phyloP scores from a whole-genome alignment of 75 land plant species.

The Pseudotsuga menziesii region DNA sequence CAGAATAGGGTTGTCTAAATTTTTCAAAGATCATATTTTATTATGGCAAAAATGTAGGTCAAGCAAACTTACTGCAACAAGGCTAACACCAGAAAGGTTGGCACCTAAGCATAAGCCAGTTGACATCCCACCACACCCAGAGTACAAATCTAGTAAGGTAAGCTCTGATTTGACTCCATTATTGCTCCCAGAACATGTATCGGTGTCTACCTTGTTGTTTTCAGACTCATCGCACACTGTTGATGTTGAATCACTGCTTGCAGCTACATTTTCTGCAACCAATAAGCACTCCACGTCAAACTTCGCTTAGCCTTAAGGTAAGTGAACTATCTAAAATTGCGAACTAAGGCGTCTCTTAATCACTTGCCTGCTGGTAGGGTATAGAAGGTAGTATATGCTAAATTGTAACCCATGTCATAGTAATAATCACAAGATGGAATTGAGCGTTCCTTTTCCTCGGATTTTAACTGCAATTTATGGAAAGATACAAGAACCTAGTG shows the following conservation, averaged over 20 bases:
- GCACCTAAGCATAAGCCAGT: slow-evolving; percentile 87
- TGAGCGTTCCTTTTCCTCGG: slow-evolving; percentile 13
- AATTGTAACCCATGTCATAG: slow-evolving; percentile 84
- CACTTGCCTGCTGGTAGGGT: slow-evolving; percentile 43
- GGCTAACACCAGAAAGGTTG: slow-evolving; percentile 50
- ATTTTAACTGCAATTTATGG: slow-evolving; percentile 24
- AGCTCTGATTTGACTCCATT: slow-evolving; percentile 27
- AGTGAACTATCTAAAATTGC: neutral
- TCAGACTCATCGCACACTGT: slow-evolving; percentile 23
- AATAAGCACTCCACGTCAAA: neutral
- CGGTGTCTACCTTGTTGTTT: slow-evolving; percentile 4
- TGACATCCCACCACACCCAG: slow-evolving; percentile 99
- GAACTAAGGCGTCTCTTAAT: no score
- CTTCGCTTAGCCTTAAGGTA: neutral
- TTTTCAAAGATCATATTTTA: neutral
- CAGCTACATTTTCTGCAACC: slow-evolving; percentile 18
- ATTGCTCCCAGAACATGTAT: slow-evolving; percentile 7
- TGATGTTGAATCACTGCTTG: slow-evolving; percentile 13
- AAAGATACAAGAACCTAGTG: neutral
- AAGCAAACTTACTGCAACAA: slow-evolving; percentile 55
- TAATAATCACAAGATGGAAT: slow-evolving; percentile 61
- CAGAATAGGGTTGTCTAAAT: neutral
- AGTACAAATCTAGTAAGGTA: slow-evolving; percentile 68
- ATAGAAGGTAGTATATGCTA: slow-evolving; percentile 70
- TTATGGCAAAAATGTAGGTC: neutral